phyloP scores from a whole-genome alignment of 1,284 basidiomycete species.

The Gomphus sp. region DNA sequence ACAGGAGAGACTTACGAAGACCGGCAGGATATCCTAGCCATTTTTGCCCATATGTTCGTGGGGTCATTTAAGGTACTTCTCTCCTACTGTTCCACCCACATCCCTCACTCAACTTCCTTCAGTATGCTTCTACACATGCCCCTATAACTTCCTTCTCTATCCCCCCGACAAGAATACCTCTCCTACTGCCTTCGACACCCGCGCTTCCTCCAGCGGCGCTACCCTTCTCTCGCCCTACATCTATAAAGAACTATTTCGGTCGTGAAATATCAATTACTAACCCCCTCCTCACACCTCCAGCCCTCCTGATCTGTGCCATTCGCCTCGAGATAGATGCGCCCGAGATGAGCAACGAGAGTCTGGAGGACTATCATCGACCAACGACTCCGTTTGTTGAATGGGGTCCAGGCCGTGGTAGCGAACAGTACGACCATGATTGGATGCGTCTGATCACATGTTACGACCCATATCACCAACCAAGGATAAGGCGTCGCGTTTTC shows the following conservation, averaged over 20 bases:
- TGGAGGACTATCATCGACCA: not conserved
- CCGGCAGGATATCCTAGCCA: too few relatives aligned
- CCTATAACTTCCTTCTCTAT: conserved; percentile 1
- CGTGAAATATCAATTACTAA: not conserved
- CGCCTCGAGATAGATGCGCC: not conserved
- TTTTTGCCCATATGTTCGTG: not conserved
- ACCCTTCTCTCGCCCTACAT: not conserved
- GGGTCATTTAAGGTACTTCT: not conserved
- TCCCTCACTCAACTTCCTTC: not conserved
- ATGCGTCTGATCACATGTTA: not conserved
- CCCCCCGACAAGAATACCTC: not conserved
- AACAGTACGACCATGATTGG: not conserved
- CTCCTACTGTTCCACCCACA: not conserved
- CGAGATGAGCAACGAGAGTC: not conserved
- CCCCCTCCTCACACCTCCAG: not conserved
- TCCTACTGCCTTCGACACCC: not conserved
- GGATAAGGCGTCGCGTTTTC: too few relatives aligned
- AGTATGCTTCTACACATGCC: conserved; percentile 4
- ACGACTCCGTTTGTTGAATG: not conserved
- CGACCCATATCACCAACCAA: not conserved
- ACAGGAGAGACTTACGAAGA: too few relatives aligned
- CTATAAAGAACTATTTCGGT: not conserved
- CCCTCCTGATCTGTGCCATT: not conserved
- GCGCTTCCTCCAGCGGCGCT: not conserved
- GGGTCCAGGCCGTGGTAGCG: not conserved